Evolutionary conservation across 495 filamentous ascomycete species (phyloP).

Genomic region (Astrothelium macrocarpum): DNA sequence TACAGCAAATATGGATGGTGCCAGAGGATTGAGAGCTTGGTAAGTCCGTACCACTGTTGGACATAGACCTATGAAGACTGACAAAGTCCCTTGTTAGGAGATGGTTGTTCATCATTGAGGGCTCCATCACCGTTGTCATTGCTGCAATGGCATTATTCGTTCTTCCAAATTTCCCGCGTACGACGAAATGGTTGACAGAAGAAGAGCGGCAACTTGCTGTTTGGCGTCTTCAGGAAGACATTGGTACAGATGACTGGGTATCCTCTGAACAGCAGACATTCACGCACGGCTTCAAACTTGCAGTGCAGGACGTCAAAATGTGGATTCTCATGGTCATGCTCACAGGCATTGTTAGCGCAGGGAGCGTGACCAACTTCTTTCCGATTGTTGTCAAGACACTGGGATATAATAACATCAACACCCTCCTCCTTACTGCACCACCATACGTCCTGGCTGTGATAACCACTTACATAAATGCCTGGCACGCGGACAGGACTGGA

Average conservation of each 20-base stretch:
- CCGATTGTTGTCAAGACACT: slow-evolving; percentile 73
- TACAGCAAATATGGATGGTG: slow-evolving; percentile 23
- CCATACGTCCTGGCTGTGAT: slow-evolving; percentile 52
- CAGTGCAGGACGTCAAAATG: slow-evolving; percentile 60
- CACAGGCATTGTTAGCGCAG: slow-evolving; percentile 34
- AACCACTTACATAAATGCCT: slow-evolving; percentile 60
- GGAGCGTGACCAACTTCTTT: slow-evolving; percentile 53
- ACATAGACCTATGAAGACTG: too few species aligned
- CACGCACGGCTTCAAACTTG: slow-evolving; percentile 58
- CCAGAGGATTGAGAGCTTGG: slow-evolving; percentile 43
- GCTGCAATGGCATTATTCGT: slow-evolving; percentile 48
- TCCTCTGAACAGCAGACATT: slow-evolving; percentile 8
- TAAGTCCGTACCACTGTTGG: slow-evolving; percentile 8
- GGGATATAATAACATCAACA: slow-evolving; percentile 53
- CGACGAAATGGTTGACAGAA: slow-evolving; percentile 61
- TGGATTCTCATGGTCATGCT: slow-evolving; percentile 61
- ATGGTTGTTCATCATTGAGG: slow-evolving; percentile 78
- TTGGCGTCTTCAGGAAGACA: slow-evolving; percentile 67
- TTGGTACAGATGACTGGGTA: slow-evolving; percentile 58
- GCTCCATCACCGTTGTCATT: slow-evolving; percentile 46
- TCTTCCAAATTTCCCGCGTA: slow-evolving; percentile 71
- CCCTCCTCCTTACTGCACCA: slow-evolving; percentile 68
- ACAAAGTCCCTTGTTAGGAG: slow-evolving; percentile 22
- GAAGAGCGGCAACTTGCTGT: slow-evolving; percentile 58
- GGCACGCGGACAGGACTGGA: slow-evolving; percentile 68